phyloP scores from a whole-genome alignment of 179 eudicot genomes.

The Pouteria campechiana region DNA sequence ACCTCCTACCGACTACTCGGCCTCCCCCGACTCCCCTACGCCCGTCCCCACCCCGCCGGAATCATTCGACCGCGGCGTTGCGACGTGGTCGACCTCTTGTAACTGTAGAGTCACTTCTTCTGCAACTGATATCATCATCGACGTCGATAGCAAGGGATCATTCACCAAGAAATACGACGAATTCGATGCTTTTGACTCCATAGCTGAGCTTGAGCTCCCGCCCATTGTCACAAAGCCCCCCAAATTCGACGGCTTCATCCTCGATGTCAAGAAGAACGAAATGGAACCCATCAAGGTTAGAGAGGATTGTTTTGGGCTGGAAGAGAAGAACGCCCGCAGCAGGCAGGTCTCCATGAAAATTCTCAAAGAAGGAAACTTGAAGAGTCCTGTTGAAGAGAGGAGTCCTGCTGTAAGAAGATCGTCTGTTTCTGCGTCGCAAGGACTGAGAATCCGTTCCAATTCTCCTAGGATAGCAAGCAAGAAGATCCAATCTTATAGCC shows the following conservation, averaged over 20 bases:
- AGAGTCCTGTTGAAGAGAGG: conserved; percentile 12
- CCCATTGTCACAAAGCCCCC: conserved; percentile 34
- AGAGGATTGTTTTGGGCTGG: background rate
- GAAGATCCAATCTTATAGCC: conserved; percentile 8
- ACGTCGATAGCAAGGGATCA: conserved; percentile 5
- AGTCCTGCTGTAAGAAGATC: conserved; percentile 3
- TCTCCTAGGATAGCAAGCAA: conserved; percentile 43
- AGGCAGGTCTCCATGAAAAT: conserved; percentile 3
- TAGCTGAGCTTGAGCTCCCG: conserved; percentile 23
- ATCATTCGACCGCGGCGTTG: conserved; percentile 1
- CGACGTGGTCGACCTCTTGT: conserved; percentile 2
- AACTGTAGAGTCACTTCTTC: conserved; percentile 9
- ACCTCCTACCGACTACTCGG: conserved; percentile 9
- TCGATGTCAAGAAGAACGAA: background rate
- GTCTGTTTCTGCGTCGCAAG: conserved; percentile 14
- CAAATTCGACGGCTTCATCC: background rate
- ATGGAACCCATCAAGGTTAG: conserved; percentile 1
- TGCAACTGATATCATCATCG: conserved; percentile 11
- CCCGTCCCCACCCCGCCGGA: background rate
- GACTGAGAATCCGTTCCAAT: conserved; percentile 43
- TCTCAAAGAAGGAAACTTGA: conserved; percentile 3
- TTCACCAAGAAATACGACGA: background rate
- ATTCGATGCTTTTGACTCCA: background rate
- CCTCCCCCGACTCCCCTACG: no score
- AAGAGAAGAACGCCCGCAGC: background rate